Evolutionary conservation across 805 yeast species (phyloP), one percentile per base, ranked within the genome.

Genomic region (Pichia kluyveri): DNA sequence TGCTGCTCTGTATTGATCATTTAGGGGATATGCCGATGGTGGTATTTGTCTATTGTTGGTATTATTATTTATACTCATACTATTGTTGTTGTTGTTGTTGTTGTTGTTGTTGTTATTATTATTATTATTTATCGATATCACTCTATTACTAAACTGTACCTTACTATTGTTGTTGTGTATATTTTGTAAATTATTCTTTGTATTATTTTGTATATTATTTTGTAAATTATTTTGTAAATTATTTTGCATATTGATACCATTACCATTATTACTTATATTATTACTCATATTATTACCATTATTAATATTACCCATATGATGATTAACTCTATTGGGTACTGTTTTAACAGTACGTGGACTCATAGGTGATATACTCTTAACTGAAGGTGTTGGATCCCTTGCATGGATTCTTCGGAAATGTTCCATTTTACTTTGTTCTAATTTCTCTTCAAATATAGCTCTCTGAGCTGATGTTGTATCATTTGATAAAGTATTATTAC

Each of bases 311-410:
- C 8, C 32, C 8, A 27, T 19, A 28, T 41, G 28, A n/a, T 39
- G 39, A 15, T 14, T 40, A 12, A 5, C 14, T 6, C 14, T 34
- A 26, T 38, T 30, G 14, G 32, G 32, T 12, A 30, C 32, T 12
- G 14, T 30, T 12, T 30, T 30, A 10, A 30, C 32, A 6, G 48
- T 41, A 23, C 40, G 42, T 10, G 51, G 51, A 27, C 51, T 48
- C 51, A 48, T 48, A 27, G 51, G 51, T 2, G 51, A 48, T 38
- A 48, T 45, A 37, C 51, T 48, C 32, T 45, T 42, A 7, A 45
- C 42, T 30, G 45, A 31, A 8, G 32, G 39, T 12, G 38, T 40
- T 6, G 45, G 37, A 10, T 34, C 36, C 10, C 41, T 41, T 7
- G 28, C 43, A 14, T 31, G 34, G 26, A 41, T 28, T 32, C 18